phyloP scores from a whole-genome alignment of 2,329 filamentous ascomycete genomes.

The Fusarium keratoplasticum region DNA sequence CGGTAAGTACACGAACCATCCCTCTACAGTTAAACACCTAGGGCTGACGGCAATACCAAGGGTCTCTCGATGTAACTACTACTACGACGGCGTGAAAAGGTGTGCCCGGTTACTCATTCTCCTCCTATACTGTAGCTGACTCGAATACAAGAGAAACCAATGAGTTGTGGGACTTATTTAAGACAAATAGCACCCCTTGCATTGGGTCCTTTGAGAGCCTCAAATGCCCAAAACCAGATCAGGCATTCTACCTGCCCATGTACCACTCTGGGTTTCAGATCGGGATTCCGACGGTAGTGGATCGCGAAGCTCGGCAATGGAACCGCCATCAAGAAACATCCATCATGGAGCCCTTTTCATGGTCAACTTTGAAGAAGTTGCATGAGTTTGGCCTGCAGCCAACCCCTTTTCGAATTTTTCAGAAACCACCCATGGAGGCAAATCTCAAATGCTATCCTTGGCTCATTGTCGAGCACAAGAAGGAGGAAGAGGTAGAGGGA shows the following conservation, averaged over 20 bases:
- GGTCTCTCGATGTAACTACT: conserved; percentile 29
- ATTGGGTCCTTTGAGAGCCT: background rate
- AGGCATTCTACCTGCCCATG: conserved; percentile 30
- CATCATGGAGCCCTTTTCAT: conserved; percentile 19
- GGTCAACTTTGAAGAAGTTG: conserved; percentile 12
- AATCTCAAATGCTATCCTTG: conserved; percentile 33
- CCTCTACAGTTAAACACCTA: background rate
- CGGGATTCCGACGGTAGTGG: background rate
- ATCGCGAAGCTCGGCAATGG: conserved; percentile 11
- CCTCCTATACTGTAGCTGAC: background rate
- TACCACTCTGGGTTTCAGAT: background rate
- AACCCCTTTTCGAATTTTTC: conserved; percentile 9
- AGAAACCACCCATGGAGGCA: background rate
- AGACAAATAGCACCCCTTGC: background rate
- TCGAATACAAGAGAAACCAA: background rate
- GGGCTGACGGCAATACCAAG: background rate
- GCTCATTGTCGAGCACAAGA: conserved; percentile 37
- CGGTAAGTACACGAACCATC: background rate
- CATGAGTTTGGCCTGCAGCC: conserved; percentile 2
- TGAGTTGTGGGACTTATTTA: conserved; percentile 3
- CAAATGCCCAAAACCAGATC: conserved; percentile 25
- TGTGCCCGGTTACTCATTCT: background rate
- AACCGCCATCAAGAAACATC: background rate
- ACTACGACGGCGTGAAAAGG: conserved; percentile 24
- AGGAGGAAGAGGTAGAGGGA: background rate